Evolutionary conservation across 73 alveolate genomes (phyloP).

Genomic region (Paramecium pentaurelia): DNA sequence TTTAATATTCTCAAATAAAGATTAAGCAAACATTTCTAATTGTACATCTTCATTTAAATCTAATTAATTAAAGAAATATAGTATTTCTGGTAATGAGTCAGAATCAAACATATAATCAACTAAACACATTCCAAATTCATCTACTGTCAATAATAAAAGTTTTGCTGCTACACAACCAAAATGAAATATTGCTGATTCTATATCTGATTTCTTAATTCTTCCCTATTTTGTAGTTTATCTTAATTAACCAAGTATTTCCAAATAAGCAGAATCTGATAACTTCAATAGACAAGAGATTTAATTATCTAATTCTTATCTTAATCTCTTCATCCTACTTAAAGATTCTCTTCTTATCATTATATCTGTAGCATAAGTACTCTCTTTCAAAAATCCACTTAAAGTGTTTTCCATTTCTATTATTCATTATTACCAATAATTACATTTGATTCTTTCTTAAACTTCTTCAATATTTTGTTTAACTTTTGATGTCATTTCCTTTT

Average conservation of each 20-base stretch:
- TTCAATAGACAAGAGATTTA: background rate
- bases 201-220: background rate
- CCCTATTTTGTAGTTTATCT: background rate
- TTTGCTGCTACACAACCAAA: background rate
- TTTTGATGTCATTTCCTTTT: background rate
- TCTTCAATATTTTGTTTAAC: background rate
- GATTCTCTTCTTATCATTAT: background rate
- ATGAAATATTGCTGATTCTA: background rate
- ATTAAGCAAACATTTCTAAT: background rate
- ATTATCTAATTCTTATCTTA: background rate
- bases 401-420: background rate
- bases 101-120: background rate
- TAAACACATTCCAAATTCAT: constrained; percentile 39
- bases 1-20: constrained; percentile 22
- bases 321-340: background rate
- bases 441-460: background rate
- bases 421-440: background rate
- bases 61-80: background rate
- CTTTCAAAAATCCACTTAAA: background rate
- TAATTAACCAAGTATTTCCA: background rate
- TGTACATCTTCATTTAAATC: background rate
- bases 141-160: background rate
- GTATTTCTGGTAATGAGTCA: background rate
- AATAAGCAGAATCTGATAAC: background rate
- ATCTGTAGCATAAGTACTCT: background rate